Conservation (phyloP, 495 filamentous ascomycete species). For the Sordaria brevicollis region DNA sequence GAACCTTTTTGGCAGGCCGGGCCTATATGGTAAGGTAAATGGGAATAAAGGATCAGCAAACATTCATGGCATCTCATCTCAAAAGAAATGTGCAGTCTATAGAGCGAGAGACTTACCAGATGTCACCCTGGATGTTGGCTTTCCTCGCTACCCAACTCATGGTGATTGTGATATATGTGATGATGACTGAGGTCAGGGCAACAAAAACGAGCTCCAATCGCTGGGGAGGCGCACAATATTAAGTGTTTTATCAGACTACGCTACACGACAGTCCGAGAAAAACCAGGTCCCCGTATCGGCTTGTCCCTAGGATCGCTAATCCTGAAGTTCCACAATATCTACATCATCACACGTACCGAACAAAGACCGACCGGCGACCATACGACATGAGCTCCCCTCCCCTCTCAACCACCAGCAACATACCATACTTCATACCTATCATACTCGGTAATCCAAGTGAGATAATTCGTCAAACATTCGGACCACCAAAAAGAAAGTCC, state of each 20-base stretch:
- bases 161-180: background rate
- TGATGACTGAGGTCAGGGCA: background rate
- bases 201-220: background rate
- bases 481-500: background rate
- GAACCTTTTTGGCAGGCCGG: background rate
- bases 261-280: background rate
- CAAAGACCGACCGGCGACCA: background rate
- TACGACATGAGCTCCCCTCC: background rate
- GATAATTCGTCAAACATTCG: background rate
- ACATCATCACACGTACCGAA: background rate
- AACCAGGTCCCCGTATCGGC: background rate
- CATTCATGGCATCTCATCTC: background rate
- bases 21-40: too few relatives aligned
- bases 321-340: background rate
- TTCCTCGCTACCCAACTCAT: background rate
- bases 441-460: background rate
- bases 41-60: background rate
- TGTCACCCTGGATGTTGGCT: background rate
- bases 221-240: background rate
- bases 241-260: background rate
- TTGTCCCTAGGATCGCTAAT: background rate
- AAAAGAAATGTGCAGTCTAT: background rate
- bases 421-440: background rate
- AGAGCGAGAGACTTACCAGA: background rate
- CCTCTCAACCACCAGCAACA: background rate